These are phyloP conservation scores for Lichtheimia corymbifera DNA, from an alignment of 371 early-diverging fungal species.

Conservation along the genomic window DNA sequence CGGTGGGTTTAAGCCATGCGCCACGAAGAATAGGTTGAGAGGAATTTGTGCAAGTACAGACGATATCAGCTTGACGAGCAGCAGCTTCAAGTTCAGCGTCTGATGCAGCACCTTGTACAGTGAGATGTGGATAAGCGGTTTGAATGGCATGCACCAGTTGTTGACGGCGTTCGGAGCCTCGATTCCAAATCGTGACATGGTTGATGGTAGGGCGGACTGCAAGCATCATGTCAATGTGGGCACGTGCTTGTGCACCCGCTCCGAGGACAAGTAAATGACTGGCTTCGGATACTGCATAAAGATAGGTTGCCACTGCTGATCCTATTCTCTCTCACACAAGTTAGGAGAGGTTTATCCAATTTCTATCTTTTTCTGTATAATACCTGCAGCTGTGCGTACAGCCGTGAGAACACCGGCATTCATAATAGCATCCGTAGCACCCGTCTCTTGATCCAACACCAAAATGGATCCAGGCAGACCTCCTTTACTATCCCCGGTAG, in stretches of 20 bases:
- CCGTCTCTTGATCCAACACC: constrained; percentile 55
- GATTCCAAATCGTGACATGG: constrained; percentile 53
- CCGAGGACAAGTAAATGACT: constrained; percentile 58
- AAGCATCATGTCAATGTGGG: constrained; percentile 59
- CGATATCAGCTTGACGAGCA: constrained; percentile 53
- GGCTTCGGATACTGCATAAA: constrained; percentile 32
- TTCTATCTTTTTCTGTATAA: too few relatives aligned
- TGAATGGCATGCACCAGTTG: constrained; percentile 37
- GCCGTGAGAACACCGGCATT: constrained; percentile 61
- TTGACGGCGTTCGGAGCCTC: constrained; percentile 45
- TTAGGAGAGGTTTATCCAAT: too few relatives aligned
- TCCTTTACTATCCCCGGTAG: constrained; percentile 42
- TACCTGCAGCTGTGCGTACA: constrained; percentile 62
- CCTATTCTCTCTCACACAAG: constrained; percentile 30
- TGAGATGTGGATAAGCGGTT: constrained; percentile 25
- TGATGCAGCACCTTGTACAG: constrained; percentile 27
- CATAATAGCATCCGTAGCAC: constrained; percentile 53
- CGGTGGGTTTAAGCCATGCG: constrained; percentile 49
- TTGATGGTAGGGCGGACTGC: constrained; percentile 47
- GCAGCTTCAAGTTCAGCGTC: constrained; percentile 38
- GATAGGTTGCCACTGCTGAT: constrained; percentile 58
- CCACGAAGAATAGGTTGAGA: constrained; percentile 51
- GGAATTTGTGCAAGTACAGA: constrained; percentile 64
- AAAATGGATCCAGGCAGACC: constrained; percentile 59
- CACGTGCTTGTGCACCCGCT: constrained; percentile 60